Base-by-base conservation (phyloP, 2,329 filamentous ascomycete species). In the Stenocarpella maydis region DNA sequence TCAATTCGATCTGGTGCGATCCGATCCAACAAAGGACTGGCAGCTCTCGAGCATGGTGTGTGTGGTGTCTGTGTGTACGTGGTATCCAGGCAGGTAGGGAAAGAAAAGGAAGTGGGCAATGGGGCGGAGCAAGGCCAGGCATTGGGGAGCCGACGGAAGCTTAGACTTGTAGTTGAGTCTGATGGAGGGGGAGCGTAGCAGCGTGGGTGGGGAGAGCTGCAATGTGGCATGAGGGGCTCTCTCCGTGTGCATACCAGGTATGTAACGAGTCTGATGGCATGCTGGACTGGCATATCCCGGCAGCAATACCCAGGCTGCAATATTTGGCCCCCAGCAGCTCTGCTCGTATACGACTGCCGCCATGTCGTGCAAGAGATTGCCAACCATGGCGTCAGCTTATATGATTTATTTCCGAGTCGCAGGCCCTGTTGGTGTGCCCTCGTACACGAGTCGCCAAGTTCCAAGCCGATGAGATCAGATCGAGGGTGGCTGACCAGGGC, bases 71-170 rank as follows among this genome's bases (percentile, higher is more conserved):
- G 19, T 49, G 41, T 63, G 43, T 21, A n/a, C 21, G 28, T 5
- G 34, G 43, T 21, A 19, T 34, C 8, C 4, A 34, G 41, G 41
- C 54, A 24, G 12, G 26, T 37, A 41, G 34, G 58, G 24, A 34
- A 47, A 41, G 34, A 47, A 61, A 47, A 24, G 41, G 24, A 15
- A 24, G 34, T 19, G 43, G 43, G 58, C 10, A 17, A 37, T 43
- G 24, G 41, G 58, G 43, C 21, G 45, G 10, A 26, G 41, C 41
- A 41, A 49, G 58, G 58, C 58, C 58, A 63, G 58, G 58, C 37
- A 63, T 3, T 34, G 41, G 58, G 58, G 9, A 37, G 58, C 58
- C 58, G 47, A 61, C 58, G 3, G 58, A 61, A 61, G 58, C 58
- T 61, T 61, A 41, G 47, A 45, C 58, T 47, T n/a, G 58, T 47